Evolutionary conservation across 768 basidiomycete species (phyloP), one percentile per base, ranked within the genome.

Genomic region (Termitomyces sp.): DNA sequence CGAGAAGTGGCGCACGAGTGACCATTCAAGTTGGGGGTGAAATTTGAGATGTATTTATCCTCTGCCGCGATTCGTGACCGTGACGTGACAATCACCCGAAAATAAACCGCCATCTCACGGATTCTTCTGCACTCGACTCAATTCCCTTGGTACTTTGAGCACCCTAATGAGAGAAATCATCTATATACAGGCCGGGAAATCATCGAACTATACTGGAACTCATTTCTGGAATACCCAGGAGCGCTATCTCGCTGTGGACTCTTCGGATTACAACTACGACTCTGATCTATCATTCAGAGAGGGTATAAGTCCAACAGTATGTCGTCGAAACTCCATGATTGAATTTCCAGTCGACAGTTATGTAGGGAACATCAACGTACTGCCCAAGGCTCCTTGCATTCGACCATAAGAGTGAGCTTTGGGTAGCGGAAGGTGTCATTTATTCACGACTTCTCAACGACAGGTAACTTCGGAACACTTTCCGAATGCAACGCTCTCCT

Each of bases 191-290:
- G 87, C 87, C 0, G 89, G 89, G 54, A 68, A 75, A 34, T 64
- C 81, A 43, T 78, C 89, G 19, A 91, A 92, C 65, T 84, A 84
- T 65, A 70, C 80, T 19, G 89, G 88, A 45, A 82, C 88, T 0
- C 90, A 92, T 64, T 91, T 89, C 63, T 92, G 89, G 89, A 91
- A 91, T 64, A 80, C 87, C 1, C 89, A 91, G 68, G 86, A 90
- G 68, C 78, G 70, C 60, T 91, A 91, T 67, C 79, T 86, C 61
- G 73, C 76, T 58, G 73, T 75, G 21, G 78, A 77, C 46, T 70
- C 68, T 38, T 73, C 77, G 53, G 77, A 78, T 23, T 63, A 78
- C 4, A 55, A 75, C 32, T 71, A 82, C 37, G 75, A 81, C 56
- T 74, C 82, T 63, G 77, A 78, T 59, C 71, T 87, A 47, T 90